Evolutionary conservation across 2,329 filamentous ascomycete genomes (phyloP), one percentile per base, ranked within the genome.

Genomic region (Bertia moriformis): DNA sequence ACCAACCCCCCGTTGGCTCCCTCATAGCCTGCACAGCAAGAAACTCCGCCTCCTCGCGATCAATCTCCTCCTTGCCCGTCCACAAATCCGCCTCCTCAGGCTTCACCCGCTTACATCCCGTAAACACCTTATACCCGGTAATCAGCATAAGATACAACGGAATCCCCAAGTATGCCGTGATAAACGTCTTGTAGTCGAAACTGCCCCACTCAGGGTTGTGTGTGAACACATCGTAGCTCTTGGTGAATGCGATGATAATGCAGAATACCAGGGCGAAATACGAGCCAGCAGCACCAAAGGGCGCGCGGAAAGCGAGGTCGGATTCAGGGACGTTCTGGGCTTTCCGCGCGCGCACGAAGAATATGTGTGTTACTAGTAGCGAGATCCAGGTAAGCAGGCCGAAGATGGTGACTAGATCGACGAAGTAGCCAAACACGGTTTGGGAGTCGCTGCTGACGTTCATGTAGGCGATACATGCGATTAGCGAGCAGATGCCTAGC

Each of bases 201-300:
- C 63, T 63, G 39, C 66, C 66, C 41, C 67, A 64, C 47, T 61
- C 51, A 48, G 54, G 44, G 38, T 4, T 40, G 42, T 55, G 58
- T 2, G 73, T 65, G 57, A 91, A 91, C 42, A 81, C 78, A 41
- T 72, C 67, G 58, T 76, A 91, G 66, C 86, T 88, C 70, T 91
- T 93, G 51, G 84, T 89, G 39, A 93, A 53, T 2, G 80, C 72
- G 44, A 91, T 82, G 22, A 91, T 53, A 50, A 69, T 66, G 59
- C 81, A 86, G 60, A 86, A 78, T 51, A 66, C 62, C 2, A 91
- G 66, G 0, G 80, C 80, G 42, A 64, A 62, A 51, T 75, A 75
- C 0, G 78, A 85, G 10, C 84, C 85, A 44, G 55, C 70, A 27
- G 75, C 59, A n/a, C 84, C 83, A 14, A 88, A 67, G 0, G 84